Conservation (phyloP, 345 rosid species). For the Gossypium arboreum region DNA sequence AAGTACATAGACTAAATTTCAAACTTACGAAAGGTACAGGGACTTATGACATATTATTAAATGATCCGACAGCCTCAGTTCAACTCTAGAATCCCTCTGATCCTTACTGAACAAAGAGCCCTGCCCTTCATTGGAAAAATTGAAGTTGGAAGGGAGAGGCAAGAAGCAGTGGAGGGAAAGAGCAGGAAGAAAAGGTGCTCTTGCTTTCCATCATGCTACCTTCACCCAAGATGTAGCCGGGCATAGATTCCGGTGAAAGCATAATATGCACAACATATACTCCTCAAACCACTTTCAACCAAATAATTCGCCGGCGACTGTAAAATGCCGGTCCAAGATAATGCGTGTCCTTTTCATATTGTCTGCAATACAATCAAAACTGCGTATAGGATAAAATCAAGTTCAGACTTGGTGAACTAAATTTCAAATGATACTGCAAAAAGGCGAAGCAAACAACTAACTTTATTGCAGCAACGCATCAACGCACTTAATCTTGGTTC, state of each 20-base stretch:
- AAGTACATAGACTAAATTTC: no score
- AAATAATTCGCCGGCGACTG: background rate
- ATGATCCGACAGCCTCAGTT: background rate
- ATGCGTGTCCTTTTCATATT: conserved; percentile 22
- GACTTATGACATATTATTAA: background rate
- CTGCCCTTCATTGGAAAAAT: conserved; percentile 17
- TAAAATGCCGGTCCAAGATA: conserved; percentile 12
- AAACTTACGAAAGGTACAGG: no score
- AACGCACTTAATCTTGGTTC: conserved; percentile 3
- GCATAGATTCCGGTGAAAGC: background rate
- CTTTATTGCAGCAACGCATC: background rate
- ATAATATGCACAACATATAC: background rate
- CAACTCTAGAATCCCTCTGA: background rate
- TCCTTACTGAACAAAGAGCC: conserved; percentile 15
- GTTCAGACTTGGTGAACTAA: background rate
- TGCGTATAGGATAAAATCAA: conserved; percentile 27
- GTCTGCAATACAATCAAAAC: conserved; percentile 34
- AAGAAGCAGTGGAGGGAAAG: background rate
- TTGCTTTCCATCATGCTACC: background rate
- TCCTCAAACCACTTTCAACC: conserved; percentile 8
- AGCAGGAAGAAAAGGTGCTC: background rate
- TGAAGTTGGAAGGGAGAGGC: conserved; percentile 6
- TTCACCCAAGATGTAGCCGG: background rate
- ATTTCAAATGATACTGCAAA: background rate
- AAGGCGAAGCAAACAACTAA: background rate